Conservation (phyloP, 352 stramenopile genomes). For the Aphanomyces stellatus region DNA sequence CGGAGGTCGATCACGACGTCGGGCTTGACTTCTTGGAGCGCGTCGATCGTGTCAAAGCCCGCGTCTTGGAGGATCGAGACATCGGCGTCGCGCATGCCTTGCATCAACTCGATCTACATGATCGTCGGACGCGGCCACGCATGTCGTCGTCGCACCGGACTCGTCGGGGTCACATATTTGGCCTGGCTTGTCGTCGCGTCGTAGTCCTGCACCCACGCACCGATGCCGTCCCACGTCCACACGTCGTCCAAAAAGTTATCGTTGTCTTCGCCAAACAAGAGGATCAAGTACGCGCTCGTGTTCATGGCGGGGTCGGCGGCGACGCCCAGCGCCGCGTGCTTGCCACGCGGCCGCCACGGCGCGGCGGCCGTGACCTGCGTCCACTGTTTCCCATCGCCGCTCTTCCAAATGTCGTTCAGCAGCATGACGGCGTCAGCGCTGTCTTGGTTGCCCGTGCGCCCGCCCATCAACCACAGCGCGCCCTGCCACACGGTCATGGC, state of each 20-base stretch:
- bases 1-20: constrained; percentile 46
- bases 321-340: constrained; percentile 43
- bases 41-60: constrained; percentile 67
- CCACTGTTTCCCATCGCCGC: constrained; percentile 42
- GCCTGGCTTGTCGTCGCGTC: constrained; percentile 22
- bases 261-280: constrained; percentile 55
- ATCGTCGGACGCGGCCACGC: background rate
- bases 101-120: constrained; percentile 24
- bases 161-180: constrained; percentile 39
- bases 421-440: constrained; percentile 23
- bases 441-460: constrained; percentile 26
- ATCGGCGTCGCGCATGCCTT: constrained; percentile 42
- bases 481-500: constrained; percentile 55
- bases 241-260: constrained; percentile 51
- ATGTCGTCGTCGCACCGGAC: constrained; percentile 28
- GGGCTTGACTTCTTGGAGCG: constrained; percentile 57
- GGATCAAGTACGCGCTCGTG: constrained; percentile 32
- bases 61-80: constrained; percentile 38
- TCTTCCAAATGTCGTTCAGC: constrained; percentile 66
- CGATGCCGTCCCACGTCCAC: constrained; percentile 45
- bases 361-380: constrained; percentile 23
- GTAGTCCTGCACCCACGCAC: constrained; percentile 45
- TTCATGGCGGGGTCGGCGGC: constrained; percentile 24
- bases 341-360: constrained; percentile 44
- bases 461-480: constrained; percentile 47